Conservation (phyloP, 495 filamentous ascomycete species). For the Penicillium waksmanii region DNA sequence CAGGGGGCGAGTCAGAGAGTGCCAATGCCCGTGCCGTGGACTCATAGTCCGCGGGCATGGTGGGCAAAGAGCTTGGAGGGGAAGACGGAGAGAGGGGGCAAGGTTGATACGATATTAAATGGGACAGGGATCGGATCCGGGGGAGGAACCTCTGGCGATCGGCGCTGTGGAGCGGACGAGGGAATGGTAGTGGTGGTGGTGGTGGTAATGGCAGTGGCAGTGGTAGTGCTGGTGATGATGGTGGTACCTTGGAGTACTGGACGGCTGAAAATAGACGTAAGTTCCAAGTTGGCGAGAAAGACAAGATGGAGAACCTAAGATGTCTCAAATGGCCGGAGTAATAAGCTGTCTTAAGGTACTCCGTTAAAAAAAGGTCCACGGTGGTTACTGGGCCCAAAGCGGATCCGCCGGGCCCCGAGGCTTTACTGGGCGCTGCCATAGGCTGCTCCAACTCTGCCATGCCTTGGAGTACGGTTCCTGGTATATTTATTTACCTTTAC, state of each 20-base stretch:
- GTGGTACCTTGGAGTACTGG: neutral
- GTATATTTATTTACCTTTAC: too few relatives aligned
- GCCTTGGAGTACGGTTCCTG: too few relatives aligned
- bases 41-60: constrained; percentile 61
- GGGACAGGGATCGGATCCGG: constrained; percentile 12
- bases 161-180: constrained; percentile 12
- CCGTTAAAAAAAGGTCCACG: too few relatives aligned
- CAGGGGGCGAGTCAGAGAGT: constrained; percentile 57
- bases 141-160: constrained; percentile 14
- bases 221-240: neutral
- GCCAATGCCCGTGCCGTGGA: constrained; percentile 69
- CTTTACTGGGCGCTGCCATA: too few relatives aligned
- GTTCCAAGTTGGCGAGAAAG: too few relatives aligned
- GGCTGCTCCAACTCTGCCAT: too few relatives aligned
- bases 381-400: too few relatives aligned
- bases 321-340: too few relatives aligned
- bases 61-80: constrained; percentile 16
- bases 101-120: neutral
- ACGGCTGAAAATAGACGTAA: too few relatives aligned
- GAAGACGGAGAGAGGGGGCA: neutral
- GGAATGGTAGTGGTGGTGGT: neutral
- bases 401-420: too few relatives aligned
- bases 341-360: too few relatives aligned
- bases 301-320: too few relatives aligned
- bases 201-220: neutral